phyloP scores from a whole-genome alignment of 352 stramenopile species.

The Pythium guiyangense region DNA sequence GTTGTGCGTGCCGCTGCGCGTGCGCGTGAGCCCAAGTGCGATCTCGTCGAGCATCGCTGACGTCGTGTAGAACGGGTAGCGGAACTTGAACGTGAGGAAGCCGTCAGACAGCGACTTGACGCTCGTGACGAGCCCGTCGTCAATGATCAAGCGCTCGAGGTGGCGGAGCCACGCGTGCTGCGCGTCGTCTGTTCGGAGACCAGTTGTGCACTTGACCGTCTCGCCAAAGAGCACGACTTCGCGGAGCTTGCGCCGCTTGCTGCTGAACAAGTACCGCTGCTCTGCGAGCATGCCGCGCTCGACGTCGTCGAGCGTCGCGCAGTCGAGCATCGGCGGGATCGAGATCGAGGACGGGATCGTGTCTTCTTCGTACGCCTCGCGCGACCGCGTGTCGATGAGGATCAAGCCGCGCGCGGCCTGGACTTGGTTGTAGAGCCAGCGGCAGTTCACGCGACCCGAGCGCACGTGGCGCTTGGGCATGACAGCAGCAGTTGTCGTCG shows the following conservation, averaged over 20 bases:
- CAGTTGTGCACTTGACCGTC: slow-evolving; percentile 33
- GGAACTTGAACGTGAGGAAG: slow-evolving; percentile 83
- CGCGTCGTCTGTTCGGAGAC: slow-evolving; percentile 3
- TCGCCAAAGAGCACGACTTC: slow-evolving; percentile 82
- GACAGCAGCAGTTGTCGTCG: too few species aligned
- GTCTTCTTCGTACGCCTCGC: slow-evolving; percentile 57
- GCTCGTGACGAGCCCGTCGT: slow-evolving; percentile 70
- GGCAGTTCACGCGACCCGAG: slow-evolving; percentile 65
- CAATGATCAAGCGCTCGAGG: slow-evolving; percentile 62
- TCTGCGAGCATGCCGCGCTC: slow-evolving; percentile 51
- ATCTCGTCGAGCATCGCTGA: slow-evolving; percentile 61
- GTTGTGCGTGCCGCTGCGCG: slow-evolving; percentile 81
- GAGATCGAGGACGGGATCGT: slow-evolving; percentile 74
- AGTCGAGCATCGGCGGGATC: slow-evolving; percentile 49
- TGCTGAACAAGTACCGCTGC: slow-evolving; percentile 63
- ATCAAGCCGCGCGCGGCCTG: slow-evolving; percentile 72
- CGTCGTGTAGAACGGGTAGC: slow-evolving; percentile 85
- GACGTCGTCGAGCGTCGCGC: slow-evolving; percentile 43
- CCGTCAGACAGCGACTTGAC: slow-evolving; percentile 71
- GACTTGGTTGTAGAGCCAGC: slow-evolving; percentile 85
- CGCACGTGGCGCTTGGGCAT: slow-evolving; percentile 48
- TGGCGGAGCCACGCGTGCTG: slow-evolving; percentile 42
- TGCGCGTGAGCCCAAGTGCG: slow-evolving; percentile 50
- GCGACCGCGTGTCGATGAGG: slow-evolving; percentile 61
- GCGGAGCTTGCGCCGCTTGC: slow-evolving; percentile 72